Evolutionary conservation across 2,329 filamentous ascomycete species (phyloP).

Genomic region (Lecanicillium sp.): DNA sequence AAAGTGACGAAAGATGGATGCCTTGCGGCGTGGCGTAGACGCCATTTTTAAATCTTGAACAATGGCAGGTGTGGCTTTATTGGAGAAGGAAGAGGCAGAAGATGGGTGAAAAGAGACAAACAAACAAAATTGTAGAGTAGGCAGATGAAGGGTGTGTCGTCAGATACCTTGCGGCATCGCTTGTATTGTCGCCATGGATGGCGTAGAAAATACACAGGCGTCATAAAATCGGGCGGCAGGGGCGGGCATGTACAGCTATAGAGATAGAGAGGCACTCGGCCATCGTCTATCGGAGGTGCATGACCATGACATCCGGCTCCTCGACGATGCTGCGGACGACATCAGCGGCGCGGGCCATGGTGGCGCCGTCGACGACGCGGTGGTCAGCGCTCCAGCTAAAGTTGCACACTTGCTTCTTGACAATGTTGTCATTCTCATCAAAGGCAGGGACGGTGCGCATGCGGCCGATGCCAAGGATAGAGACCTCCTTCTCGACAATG

Average conservation of each 20-base stretch:
- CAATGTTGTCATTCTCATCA: slow-evolving; percentile 47
- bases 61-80: no score
- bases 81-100: no score
- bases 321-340: slow-evolving; percentile 72
- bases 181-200: no score
- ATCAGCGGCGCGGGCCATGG: slow-evolving; percentile 84
- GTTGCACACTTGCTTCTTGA: slow-evolving; percentile 73
- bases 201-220: no score
- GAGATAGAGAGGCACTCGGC: no score
- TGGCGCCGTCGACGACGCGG: slow-evolving; percentile 87
- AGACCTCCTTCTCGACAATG: slow-evolving; percentile 83
- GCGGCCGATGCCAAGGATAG: slow-evolving; percentile 82
- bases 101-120: no score
- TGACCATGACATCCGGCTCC: slow-evolving; percentile 78
- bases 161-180: no score
- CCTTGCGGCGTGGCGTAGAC: neutral
- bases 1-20: no score
- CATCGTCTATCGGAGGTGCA: slow-evolving; percentile 69
- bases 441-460: slow-evolving; percentile 79
- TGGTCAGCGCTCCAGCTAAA: slow-evolving; percentile 98
- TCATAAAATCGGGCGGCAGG: no score
- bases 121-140: no score
- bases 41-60: neutral
- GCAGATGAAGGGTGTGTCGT: no score
- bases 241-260: no score